phyloP scores from a whole-genome alignment of 768 basidiomycete species.

The Tylopilus plumbeoviolaceoides region DNA sequence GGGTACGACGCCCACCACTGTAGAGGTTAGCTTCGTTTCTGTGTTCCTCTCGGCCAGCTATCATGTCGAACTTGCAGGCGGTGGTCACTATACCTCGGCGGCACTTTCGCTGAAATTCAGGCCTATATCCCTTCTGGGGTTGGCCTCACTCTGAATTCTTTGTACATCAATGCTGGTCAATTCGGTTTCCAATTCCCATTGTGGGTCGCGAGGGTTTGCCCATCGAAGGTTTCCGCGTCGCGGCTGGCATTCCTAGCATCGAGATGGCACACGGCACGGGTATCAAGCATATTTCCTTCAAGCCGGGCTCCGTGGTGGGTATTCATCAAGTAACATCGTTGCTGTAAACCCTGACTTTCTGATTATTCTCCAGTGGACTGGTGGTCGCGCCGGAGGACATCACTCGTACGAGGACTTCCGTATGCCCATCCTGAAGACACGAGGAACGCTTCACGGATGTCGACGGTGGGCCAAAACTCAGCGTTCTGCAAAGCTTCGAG shows the following conservation, averaged over 20 bases:
- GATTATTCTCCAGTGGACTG: conserved; percentile 98
- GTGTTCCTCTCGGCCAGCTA: conserved; percentile 91
- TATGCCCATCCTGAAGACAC: conserved; percentile 88
- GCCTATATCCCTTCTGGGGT: conserved; percentile 79
- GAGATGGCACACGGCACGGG: conserved; percentile 89
- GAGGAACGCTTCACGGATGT: conserved; percentile 80
- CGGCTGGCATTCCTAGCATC: conserved; percentile 93
- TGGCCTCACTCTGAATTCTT: conserved; percentile 88
- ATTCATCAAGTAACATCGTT: conserved; percentile 98
- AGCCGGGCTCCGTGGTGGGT: conserved; percentile 96
- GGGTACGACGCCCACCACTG: conserved; percentile 98
- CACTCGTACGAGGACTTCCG: conserved; percentile 99
- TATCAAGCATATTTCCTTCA: conserved; percentile 96
- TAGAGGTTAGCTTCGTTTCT: conserved; percentile 91
- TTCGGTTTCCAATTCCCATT: conserved; percentile 96
- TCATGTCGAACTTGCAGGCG: conserved; percentile 96
- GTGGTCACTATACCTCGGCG: conserved; percentile 91
- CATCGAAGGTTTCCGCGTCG: conserved; percentile 98
- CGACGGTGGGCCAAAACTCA: no score
- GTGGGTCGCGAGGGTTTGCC: conserved; percentile 94
- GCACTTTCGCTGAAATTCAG: conserved; percentile 93
- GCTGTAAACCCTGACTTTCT: conserved; percentile 93
- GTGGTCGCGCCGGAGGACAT: conserved; percentile 97
- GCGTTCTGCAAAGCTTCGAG: no score
- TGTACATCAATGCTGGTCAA: conserved; percentile 98